phyloP scores from a whole-genome alignment of 176 grass and related monocot species.

The Ampelocalamus luodianensis region DNA sequence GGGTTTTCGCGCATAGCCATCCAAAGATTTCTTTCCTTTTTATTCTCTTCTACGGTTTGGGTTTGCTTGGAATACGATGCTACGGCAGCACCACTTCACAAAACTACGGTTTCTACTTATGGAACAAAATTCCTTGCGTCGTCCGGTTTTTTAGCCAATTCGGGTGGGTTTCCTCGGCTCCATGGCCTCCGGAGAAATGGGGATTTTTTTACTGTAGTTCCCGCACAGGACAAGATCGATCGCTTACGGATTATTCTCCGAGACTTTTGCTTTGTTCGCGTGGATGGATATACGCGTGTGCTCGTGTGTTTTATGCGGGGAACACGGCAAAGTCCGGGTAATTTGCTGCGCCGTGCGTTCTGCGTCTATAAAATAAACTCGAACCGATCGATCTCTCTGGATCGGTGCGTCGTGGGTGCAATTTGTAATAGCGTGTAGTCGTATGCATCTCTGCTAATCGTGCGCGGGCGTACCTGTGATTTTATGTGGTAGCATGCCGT shows the following conservation, averaged over 20 bases:
- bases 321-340: slow-evolving; percentile 6
- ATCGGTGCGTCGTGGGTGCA: slow-evolving; percentile 9
- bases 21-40: not conserved
- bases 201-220: slow-evolving; percentile 63
- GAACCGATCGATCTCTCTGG: slow-evolving; percentile 11
- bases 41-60: slow-evolving; percentile 4
- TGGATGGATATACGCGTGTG: not conserved
- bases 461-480: slow-evolving; percentile 47
- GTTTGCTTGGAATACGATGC: not conserved
- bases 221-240: slow-evolving; percentile 27
- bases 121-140: not conserved
- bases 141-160: not conserved
- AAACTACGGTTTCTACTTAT: not conserved
- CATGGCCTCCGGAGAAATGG: not conserved
- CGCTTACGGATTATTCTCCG: not conserved
- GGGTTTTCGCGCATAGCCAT: slow-evolving; percentile 19
- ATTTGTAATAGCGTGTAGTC: not conserved
- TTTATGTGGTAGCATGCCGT: slow-evolving; percentile 42
- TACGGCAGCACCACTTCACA: not conserved
- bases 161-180: not conserved
- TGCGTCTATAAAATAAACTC: not conserved
- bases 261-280: not conserved
- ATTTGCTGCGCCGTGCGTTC: not conserved
- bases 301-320: not conserved
- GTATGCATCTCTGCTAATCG: not conserved